Evolutionary conservation across 2,329 filamentous ascomycete genomes (phyloP), one percentile per base, ranked within the genome.

Genomic region (Metarhizium anisopliae): DNA sequence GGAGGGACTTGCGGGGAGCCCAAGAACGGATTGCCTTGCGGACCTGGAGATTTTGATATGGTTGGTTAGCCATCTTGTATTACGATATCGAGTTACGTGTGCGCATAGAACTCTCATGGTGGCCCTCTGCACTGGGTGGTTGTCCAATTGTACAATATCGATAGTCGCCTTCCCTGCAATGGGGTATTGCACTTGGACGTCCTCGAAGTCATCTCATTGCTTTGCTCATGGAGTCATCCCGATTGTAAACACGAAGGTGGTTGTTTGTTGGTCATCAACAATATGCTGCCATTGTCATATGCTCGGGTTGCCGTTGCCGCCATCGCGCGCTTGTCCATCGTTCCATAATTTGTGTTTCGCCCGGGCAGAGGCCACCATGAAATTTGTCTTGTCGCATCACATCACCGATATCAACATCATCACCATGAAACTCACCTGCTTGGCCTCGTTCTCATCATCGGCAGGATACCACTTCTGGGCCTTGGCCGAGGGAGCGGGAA

Each of bases 381-480:
- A 47, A 14, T 25, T 25, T 47, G 43, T 50, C 36, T 25, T 30
- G 42, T 47, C 51, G 43, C 60, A 56, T 55, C 57, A 59, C 50
- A 54, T 50, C 59, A 59, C 35, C 43, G 59, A 53, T 56, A 51
- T 53, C 45, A 49, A 42, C 60, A 64, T 64, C 59, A 60, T 55
- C 59, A 57, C 63, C 40, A 42, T 18, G 6, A 70, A 42, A 89
- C 91, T 84, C 85, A 99, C 94, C 89, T 95, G 93, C 86, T 92
- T 95, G 72, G 85, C 84, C 79, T 87, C 80, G 75, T 83, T 74
- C 74, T 93, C 89, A 78, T 96, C 93, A 77, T 95, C 89, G 74
- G 90, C 89, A 77, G 91, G 90, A 82, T 99, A 99, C 90, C 93
- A 99, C 83, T 96, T 97, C 84, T 89, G 86, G 72, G 93, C 93